These are phyloP conservation scores for Xerocomus spinulosus DNA, from an alignment of 768 basidiomycete species.

Conservation along the genomic window DNA sequence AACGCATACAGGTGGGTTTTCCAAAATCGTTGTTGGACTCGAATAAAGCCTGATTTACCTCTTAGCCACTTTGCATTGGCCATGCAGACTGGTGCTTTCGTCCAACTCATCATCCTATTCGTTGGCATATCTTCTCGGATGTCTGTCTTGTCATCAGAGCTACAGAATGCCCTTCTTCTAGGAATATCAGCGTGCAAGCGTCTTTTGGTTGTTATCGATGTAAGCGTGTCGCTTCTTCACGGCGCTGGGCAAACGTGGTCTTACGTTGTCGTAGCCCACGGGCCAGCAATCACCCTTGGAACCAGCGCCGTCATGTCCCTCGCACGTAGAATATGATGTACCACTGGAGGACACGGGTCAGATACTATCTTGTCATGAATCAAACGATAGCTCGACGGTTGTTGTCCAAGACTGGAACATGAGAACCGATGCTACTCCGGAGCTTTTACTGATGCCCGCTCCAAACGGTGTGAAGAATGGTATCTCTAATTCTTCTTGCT, in stretches of 20 bases:
- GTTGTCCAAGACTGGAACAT: not conserved
- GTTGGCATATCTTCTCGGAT: constrained; percentile 60
- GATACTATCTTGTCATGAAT: constrained; percentile 6
- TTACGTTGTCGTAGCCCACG: constrained; percentile 17
- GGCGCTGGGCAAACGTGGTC: not conserved
- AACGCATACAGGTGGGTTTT: constrained; percentile 50
- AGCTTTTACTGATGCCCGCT: not conserved
- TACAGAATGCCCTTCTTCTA: constrained; percentile 37
- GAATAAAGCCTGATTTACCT: not conserved
- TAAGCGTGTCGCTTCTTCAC: constrained; percentile 16
- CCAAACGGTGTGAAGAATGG: constrained; percentile 4
- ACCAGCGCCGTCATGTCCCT: not conserved
- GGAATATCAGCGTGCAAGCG: constrained; percentile 24
- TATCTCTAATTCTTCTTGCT: not conserved
- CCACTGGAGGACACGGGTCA: constrained; percentile 15
- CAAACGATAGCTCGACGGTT: not conserved
- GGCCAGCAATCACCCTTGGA: constrained; percentile 1
- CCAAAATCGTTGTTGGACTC: not conserved
- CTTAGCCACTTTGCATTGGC: constrained; percentile 55
- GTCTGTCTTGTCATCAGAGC: constrained; percentile 40
- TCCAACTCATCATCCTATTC: constrained; percentile 61
- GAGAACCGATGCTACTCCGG: not conserved
- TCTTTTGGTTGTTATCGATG: constrained; percentile 30
- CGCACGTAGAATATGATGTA: constrained; percentile 1
- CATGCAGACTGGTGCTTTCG: constrained; percentile 71